Conservation (phyloP, 2,329 filamentous ascomycete species). For the Phyllosticta capitalensis region DNA sequence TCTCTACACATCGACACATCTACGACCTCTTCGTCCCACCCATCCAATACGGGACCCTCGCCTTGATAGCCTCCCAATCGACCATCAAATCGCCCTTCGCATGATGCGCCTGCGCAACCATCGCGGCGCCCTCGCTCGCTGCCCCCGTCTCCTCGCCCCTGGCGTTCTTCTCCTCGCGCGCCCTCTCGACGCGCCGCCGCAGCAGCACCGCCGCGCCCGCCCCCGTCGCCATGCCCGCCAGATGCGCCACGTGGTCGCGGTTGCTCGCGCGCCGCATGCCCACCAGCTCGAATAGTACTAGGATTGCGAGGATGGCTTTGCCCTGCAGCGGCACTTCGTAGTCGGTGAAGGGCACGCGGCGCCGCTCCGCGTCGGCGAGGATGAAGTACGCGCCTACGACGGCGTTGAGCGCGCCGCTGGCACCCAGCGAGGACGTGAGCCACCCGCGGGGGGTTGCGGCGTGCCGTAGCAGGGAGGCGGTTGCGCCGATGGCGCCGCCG, state of each 20-base stretch:
- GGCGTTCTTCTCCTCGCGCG: conserved; percentile 1
- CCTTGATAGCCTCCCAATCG: conserved; percentile 7
- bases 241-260: conserved; percentile 28
- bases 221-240: conserved; percentile 24
- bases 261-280: conserved; percentile 10
- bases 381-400: conserved; percentile 22
- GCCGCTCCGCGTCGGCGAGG: conserved; percentile 21
- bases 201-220: conserved; percentile 20
- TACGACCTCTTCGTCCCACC: neutral
- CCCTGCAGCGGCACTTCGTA: neutral
- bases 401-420: conserved; percentile 26
- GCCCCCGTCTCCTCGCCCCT: conserved; percentile 8
- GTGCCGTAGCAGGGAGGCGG: conserved; percentile 18
- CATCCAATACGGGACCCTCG: neutral
- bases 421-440: conserved; percentile 23
- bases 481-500: conserved; percentile 23
- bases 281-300: conserved; percentile 10
- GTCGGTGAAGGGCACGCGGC: conserved; percentile 20
- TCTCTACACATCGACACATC: no score
- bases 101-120: neutral
- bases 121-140: conserved; percentile 5
- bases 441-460: conserved; percentile 21
- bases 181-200: conserved; percentile 18
- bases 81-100: conserved; percentile 5
- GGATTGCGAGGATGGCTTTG: neutral